Conservation (phyloP, 352 stramenopile genomes). For the Elongisporangium undulatum region DNA sequence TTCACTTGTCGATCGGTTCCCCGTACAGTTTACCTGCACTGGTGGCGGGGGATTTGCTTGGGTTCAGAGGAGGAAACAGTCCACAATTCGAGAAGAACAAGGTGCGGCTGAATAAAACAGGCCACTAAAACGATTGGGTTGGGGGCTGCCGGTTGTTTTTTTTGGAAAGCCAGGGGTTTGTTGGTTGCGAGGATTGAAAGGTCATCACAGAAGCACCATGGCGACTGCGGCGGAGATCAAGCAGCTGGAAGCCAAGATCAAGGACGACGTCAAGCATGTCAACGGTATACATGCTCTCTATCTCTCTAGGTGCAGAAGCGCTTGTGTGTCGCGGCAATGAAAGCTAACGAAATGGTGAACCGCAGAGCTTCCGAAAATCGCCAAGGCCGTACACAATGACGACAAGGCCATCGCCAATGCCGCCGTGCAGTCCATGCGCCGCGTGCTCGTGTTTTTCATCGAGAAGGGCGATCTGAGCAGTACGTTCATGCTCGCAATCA, state of each 20-base stretch:
- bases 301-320: no score
- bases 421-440: constrained; percentile 77
- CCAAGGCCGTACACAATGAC: constrained; percentile 60
- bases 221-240: constrained; percentile 67
- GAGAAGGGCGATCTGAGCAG: constrained; percentile 75
- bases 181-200: neutral
- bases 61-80: neutral
- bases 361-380: constrained; percentile 67
- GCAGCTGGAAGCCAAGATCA: constrained; percentile 84
- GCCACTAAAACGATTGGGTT: neutral
- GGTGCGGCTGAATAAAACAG: neutral
- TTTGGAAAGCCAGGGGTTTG: neutral
- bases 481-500: neutral
- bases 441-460: constrained; percentile 77
- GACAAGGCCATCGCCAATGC: constrained; percentile 72
- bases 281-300: constrained; percentile 37
- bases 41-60: no score
- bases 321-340: no score
- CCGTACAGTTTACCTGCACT: neutral
- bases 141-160: neutral
- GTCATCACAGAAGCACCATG: constrained; percentile 22
- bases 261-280: constrained; percentile 82
- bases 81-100: neutral
- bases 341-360: neutral
- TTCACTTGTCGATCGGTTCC: neutral